phyloP scores from a whole-genome alignment of 768 basidiomycete genomes.

The Pleurotus ostreatus region DNA sequence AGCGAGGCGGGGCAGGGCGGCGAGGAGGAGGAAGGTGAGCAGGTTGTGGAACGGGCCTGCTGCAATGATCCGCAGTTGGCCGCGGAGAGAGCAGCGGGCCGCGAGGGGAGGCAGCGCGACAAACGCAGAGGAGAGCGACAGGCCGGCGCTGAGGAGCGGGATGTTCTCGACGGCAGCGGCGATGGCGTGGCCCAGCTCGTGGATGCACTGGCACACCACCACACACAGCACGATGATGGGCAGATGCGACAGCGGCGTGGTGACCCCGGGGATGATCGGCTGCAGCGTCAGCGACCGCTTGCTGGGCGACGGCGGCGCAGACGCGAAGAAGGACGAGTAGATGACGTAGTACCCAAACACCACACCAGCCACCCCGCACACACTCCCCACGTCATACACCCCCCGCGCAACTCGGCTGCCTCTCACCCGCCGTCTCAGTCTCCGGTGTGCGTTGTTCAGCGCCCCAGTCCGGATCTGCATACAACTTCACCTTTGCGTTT shows the following conservation, averaged over 20 bases:
- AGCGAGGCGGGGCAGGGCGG: conserved; percentile 12
- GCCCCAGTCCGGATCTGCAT: no score
- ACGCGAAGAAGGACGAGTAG: no score
- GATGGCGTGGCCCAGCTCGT: conserved; percentile 79
- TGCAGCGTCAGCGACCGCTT: conserved; percentile 31
- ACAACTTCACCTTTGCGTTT: no score
- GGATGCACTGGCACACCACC: conserved; percentile 61
- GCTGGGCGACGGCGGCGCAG: neutral
- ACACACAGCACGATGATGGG: conserved; percentile 63
- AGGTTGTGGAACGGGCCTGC: conserved; percentile 82
- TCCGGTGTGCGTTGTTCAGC: no score
- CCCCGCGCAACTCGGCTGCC: no score
- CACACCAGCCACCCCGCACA: conserved; percentile 46
- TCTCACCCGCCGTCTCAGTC: no score
- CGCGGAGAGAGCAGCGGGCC: neutral
- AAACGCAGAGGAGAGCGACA: conserved; percentile 72
- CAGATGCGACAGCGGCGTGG: conserved; percentile 69
- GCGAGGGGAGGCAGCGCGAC: conserved; percentile 44
- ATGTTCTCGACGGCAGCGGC: conserved; percentile 71
- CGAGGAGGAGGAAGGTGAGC: conserved; percentile 47
- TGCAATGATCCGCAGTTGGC: conserved; percentile 57
- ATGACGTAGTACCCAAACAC: conserved; percentile 35
- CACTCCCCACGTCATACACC: conserved; percentile 8
- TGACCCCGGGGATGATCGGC: conserved; percentile 65
- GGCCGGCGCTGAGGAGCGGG: conserved; percentile 57